Percentiles rank a stretch among this genome's conserved stretches.
phyloP scores from a whole-genome alignment of 2,329 filamentous ascomycete genomes.

The Neonectria hederae region DNA sequence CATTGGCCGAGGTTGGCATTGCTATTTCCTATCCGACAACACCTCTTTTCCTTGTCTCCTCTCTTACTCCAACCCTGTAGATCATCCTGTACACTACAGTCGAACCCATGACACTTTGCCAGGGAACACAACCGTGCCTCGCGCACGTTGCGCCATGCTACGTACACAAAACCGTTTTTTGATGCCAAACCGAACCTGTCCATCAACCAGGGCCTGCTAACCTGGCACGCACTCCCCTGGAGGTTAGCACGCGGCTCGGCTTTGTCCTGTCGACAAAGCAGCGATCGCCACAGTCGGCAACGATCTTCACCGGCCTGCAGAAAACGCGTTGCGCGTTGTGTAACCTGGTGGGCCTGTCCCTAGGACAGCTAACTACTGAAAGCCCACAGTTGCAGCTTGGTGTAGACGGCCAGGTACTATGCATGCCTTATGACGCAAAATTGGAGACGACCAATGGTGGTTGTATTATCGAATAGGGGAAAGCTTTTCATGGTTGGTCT shows the following conservation, averaged over 20 bases:
- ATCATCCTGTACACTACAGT: slow-evolving; percentile 1
- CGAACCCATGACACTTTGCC: slow-evolving; percentile 1
- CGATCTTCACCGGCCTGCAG: slow-evolving; percentile 17
- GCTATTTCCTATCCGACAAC: neutral
- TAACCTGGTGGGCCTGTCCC: slow-evolving; percentile 13
- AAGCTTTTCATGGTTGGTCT: slow-evolving; percentile 6
- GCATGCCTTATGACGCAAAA: slow-evolving; percentile 20
- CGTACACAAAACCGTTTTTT: slow-evolving; percentile 5
- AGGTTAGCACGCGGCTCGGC: slow-evolving; percentile 16
- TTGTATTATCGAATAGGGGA: neutral
- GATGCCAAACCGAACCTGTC: neutral
- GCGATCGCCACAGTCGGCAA: slow-evolving; percentile 21
- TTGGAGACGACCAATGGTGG: neutral
- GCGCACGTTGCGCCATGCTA: neutral
- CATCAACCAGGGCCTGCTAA: neutral
- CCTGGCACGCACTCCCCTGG: neutral
- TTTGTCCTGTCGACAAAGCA: slow-evolving; percentile 11
- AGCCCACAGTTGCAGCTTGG: neutral
- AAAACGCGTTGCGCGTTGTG: slow-evolving; percentile 13
- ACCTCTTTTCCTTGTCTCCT: neutral
- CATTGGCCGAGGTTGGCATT: slow-evolving; percentile 2
- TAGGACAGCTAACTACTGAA: slow-evolving; percentile 8
- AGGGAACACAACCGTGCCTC: slow-evolving; percentile 1
- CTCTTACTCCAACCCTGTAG: neutral
- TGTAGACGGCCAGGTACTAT: neutral